phyloP scores from a whole-genome alignment of 2,329 filamentous ascomycete species.

The Microcyclospora tardicrescens region DNA sequence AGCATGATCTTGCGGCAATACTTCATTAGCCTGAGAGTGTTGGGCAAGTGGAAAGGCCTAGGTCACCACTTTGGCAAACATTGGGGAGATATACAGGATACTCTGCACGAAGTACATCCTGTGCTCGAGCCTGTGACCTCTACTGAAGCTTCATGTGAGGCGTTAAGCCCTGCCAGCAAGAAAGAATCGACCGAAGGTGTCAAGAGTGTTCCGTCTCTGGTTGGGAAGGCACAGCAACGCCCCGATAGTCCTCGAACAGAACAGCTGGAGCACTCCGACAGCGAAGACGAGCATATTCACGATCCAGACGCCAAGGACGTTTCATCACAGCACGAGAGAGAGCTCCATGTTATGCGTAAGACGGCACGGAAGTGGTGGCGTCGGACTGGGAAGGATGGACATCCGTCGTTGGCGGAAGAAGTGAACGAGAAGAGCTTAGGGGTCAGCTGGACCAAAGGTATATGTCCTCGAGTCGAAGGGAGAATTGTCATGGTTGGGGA shows the following conservation, averaged over 20 bases:
- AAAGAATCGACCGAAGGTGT: conserved; percentile 1
- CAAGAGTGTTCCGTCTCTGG: conserved; percentile 6
- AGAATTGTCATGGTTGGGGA: conserved; percentile 41
- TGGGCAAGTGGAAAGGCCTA: conserved; percentile 68
- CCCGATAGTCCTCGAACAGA: conserved; percentile 3
- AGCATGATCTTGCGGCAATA: conserved; percentile 80
- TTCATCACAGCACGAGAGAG: conserved; percentile 36
- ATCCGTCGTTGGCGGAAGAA: conserved; percentile 38
- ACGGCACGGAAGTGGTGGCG: conserved; percentile 63
- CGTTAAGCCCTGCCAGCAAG: conserved; percentile 7
- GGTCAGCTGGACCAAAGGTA: conserved; percentile 65
- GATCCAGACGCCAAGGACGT: conserved; percentile 27
- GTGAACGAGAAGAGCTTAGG: conserved; percentile 45
- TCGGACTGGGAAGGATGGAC: conserved; percentile 47
- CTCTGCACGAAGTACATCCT: conserved; percentile 40
- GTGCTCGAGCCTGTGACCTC: conserved; percentile 15
- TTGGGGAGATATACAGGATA: conserved; percentile 53
- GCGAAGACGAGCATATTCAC: conserved; percentile 26
- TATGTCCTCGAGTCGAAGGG: conserved; percentile 65
- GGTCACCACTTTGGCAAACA: conserved; percentile 48
- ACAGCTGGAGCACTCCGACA: conserved; percentile 13
- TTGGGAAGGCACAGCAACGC: conserved; percentile 10
- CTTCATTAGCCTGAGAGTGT: conserved; percentile 71
- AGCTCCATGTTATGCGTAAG: conserved; percentile 53
- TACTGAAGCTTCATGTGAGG: not conserved